A percentile compares a stretch with the other conserved stretches of the same genome.
Conservation (phyloP, 2,329 filamentous ascomycete genomes). For the Pseudocercospora crystallina region DNA sequence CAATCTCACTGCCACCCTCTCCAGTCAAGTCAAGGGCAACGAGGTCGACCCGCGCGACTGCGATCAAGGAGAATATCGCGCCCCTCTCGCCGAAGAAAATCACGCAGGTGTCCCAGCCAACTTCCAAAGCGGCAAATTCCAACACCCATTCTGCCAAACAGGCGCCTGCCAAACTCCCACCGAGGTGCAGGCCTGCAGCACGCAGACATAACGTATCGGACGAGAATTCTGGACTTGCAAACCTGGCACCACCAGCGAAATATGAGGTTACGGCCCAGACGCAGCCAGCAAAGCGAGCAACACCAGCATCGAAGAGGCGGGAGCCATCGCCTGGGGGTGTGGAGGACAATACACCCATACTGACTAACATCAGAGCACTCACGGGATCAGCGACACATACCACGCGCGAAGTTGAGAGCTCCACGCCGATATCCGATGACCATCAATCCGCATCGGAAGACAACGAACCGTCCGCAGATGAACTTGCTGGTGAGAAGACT, state of each 20-base stretch:
- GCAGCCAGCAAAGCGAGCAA: background rate
- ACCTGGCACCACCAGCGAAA: constrained; percentile 10
- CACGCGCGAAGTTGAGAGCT: constrained; percentile 1
- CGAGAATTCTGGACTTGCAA: constrained; percentile 31
- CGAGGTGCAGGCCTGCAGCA: constrained; percentile 13
- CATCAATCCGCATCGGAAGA: background rate
- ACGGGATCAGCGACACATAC: constrained; percentile 16
- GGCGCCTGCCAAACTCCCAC: constrained; percentile 5
- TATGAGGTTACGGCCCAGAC: background rate
- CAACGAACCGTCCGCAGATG: constrained; percentile 10
- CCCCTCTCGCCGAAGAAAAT: constrained; percentile 39
- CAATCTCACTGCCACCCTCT: too few species aligned
- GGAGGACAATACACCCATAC: constrained; percentile 24
- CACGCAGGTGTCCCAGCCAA: constrained; percentile 33
- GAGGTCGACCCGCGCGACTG: constrained; percentile 23
- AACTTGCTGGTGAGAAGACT: constrained; percentile 27
- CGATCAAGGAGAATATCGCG: constrained; percentile 24
- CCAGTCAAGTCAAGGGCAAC: constrained; percentile 14
- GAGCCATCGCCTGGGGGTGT: constrained; percentile 1
- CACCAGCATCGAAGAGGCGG: background rate
- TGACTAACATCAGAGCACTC: constrained; percentile 27
- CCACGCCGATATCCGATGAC: constrained; percentile 2
- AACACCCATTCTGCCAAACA: constrained; percentile 14
- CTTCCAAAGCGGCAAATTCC: constrained; percentile 5
- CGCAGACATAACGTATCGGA: constrained; percentile 30